Evolutionary conservation across 2,329 filamentous ascomycete species (phyloP).

Genomic region (Colletotrichum euphorbiae): DNA sequence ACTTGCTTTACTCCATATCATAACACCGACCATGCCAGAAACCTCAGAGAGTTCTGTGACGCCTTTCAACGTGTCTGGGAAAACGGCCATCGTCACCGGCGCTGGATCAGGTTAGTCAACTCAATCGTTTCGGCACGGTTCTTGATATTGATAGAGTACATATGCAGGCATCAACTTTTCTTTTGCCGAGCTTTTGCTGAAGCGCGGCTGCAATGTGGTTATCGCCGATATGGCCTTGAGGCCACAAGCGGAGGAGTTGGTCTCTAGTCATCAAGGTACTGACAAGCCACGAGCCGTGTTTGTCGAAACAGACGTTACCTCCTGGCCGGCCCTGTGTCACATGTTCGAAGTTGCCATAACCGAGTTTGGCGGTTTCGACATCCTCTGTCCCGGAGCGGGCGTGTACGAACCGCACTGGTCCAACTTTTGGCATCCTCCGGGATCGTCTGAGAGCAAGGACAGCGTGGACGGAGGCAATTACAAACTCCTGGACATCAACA

Average conservation of each 20-base stretch:
- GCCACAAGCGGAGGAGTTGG: constrained; percentile 53
- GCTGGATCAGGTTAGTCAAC: constrained; percentile 44
- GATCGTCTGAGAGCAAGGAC: constrained; percentile 49
- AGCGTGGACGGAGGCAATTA: constrained; percentile 47
- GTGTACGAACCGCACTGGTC: constrained; percentile 59
- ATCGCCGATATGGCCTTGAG: constrained; percentile 58
- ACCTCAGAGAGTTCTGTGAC: not conserved
- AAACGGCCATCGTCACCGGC: constrained; percentile 47
- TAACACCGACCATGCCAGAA: not conserved
- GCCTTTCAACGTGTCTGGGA: constrained; percentile 45
- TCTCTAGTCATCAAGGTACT: constrained; percentile 42
- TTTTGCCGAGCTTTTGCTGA: constrained; percentile 57
- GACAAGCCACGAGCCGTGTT: constrained; percentile 52
- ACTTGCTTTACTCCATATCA: no score
- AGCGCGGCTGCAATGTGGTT: constrained; percentile 56
- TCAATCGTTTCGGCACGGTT: not conserved
- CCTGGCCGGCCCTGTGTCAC: constrained; percentile 52
- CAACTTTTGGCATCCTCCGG: constrained; percentile 57
- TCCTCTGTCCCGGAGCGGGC: constrained; percentile 60
- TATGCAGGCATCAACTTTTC: constrained; percentile 55
- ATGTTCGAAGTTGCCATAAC: constrained; percentile 50
- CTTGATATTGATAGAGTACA: not conserved
- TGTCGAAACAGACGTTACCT: constrained; percentile 57
- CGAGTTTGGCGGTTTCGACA: constrained; percentile 54
- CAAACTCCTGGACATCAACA: constrained; percentile 53